These are phyloP conservation scores for Stellera chamaejasme DNA, from an alignment of 345 rosid species.

Conservation along the genomic window DNA sequence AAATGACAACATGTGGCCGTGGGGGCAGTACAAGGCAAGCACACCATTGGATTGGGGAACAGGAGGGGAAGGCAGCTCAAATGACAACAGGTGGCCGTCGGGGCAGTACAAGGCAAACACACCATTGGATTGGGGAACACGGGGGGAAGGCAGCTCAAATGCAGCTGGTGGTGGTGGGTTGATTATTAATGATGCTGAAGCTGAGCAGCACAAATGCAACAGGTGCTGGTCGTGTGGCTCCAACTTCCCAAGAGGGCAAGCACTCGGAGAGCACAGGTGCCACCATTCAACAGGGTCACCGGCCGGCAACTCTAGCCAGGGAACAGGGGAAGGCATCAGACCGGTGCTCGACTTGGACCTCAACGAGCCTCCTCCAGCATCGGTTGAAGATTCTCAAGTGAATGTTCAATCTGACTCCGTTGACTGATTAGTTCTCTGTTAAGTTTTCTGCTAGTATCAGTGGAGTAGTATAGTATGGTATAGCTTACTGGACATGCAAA, in stretches of 20 bases:
- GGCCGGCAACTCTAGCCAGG: background rate
- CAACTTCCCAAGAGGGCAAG: constrained; percentile 37
- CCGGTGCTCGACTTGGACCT: constrained; percentile 1
- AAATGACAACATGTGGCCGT: constrained; percentile 9
- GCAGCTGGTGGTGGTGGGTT: background rate
- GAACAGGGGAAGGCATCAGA: no score
- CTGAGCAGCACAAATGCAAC: constrained; percentile 27
- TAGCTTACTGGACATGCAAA: background rate
- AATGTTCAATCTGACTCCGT: background rate
- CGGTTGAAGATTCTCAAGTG: constrained; percentile 1
- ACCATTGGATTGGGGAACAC: no score
- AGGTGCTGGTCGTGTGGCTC: constrained; percentile 14
- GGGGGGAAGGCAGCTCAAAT: no score
- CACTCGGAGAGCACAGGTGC: constrained; percentile 45
- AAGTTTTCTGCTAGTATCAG: no score
- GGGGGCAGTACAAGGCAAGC: no score
- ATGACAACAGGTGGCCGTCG: no score
- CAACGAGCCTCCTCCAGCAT: constrained; percentile 15
- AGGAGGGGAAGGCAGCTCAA: no score
- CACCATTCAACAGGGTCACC: constrained; percentile 32
- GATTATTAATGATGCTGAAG: background rate
- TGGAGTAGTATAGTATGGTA: background rate
- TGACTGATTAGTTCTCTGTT: no score
- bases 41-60: no score
- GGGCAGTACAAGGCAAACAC: no score